Percentiles rank a stretch among this genome's conserved stretches.
Conservation (phyloP, 2,329 filamentous ascomycete genomes). For the Fusarium heterosporum region DNA sequence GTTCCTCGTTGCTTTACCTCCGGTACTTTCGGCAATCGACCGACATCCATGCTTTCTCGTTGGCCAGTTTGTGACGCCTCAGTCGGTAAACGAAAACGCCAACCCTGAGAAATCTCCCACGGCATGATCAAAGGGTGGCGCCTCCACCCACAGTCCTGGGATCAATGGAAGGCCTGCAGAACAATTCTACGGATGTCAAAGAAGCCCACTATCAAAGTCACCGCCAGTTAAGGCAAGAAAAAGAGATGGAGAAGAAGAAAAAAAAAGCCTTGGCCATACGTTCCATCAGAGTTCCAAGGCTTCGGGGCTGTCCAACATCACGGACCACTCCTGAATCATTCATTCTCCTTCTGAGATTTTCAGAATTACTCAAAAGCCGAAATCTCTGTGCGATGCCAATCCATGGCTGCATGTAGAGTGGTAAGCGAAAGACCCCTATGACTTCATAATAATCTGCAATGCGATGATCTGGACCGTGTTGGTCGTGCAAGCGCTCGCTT, state of each 20-base stretch:
- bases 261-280: background rate
- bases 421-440: conserved; percentile 46
- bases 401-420: conserved; percentile 14
- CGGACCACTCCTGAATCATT: conserved; percentile 20
- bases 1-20: conserved; percentile 10
- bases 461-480: conserved; percentile 22
- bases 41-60: conserved; percentile 18
- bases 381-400: conserved; percentile 1
- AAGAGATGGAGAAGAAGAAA: background rate
- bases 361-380: background rate
- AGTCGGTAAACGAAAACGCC: conserved; percentile 23
- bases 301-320: conserved; percentile 19
- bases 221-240: background rate
- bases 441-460: conserved; percentile 44
- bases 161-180: conserved; percentile 21
- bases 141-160: conserved; percentile 7
- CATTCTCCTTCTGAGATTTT: conserved; percentile 2
- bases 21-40: conserved; percentile 37
- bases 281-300: background rate
- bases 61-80: conserved; percentile 33
- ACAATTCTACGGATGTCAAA: conserved; percentile 10
- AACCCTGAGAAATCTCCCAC: background rate
- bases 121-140: conserved; percentile 8
- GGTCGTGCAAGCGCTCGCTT: conserved; percentile 38
- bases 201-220: conserved; percentile 4